Percentiles rank a stretch among this genome's conserved stretches.
Conservation (phyloP, 2,329 filamentous ascomycete genomes). For the Triangularia setosa region DNA sequence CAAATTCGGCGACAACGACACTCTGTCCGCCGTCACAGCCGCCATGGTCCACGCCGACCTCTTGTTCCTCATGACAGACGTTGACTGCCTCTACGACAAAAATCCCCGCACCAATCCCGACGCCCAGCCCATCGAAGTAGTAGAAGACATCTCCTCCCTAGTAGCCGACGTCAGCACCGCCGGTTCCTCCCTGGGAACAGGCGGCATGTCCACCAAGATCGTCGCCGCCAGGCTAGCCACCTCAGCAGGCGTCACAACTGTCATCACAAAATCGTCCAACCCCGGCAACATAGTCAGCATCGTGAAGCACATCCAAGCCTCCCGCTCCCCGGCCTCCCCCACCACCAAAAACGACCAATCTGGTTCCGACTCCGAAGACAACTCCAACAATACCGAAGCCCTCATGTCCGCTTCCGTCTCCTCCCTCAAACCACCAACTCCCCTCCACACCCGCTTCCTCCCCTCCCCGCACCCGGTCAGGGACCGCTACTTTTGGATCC, state of each 20-base stretch:
- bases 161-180: slow-evolving; percentile 86
- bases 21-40: slow-evolving; percentile 90
- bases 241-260: slow-evolving; percentile 88
- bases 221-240: slow-evolving; percentile 88
- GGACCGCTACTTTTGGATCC: slow-evolving; percentile 94
- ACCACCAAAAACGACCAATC: slow-evolving; percentile 19
- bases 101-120: slow-evolving; percentile 84
- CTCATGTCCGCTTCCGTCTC: slow-evolving; percentile 37
- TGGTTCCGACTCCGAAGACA: slow-evolving; percentile 19
- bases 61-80: slow-evolving; percentile 97
- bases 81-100: slow-evolving; percentile 95
- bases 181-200: slow-evolving; percentile 84
- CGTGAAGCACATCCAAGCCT: slow-evolving; percentile 71
- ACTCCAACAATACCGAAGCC: slow-evolving; percentile 27
- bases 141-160: slow-evolving; percentile 79
- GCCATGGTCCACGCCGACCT: slow-evolving; percentile 97
- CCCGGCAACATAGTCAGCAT: slow-evolving; percentile 89
- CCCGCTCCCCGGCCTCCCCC: slow-evolving; percentile 39
- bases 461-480: slow-evolving; percentile 80
- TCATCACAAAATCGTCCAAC: slow-evolving; percentile 91
- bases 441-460: slow-evolving; percentile 89
- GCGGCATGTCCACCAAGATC: slow-evolving; percentile 97
- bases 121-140: slow-evolving; percentile 84
- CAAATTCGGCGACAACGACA: slow-evolving; percentile 99
- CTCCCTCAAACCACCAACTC: slow-evolving; percentile 37